Base-by-base conservation (phyloP, 257 asterid species). In the Scutellaria baicalensis region DNA sequence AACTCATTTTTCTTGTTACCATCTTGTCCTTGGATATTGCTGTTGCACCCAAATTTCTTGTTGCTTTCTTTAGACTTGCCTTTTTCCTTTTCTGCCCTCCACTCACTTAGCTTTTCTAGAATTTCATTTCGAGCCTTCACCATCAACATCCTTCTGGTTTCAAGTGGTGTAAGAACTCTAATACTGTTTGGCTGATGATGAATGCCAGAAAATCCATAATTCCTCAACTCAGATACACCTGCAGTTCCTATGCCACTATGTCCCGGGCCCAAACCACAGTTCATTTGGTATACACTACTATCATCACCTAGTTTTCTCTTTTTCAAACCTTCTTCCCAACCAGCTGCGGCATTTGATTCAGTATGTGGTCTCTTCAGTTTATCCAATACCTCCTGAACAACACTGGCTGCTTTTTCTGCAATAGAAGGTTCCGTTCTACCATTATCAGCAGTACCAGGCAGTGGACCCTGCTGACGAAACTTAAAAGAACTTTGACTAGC, bases 101-200 rank as follows among this genome's bases (percentile, higher is more conserved):
- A 76, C 66, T 78, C 78, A 52, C n/a, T 74, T 63, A 88, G 76
- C 78, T 79, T 84, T 61, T 59, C 70, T 33, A 17, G 57, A 57
- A 89, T 78, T 80, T 80, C 91, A 69, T 66, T 78, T 59, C 48
- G 83, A 59, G 85, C 88, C 64, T 81, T 87, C n/a, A 9, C 79
- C 75, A 78, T 74, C 70, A 89, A 78, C 81, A 85, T 51, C 43
- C 70, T 79, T 27, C 79, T 74, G 45, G 18, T 66, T 76, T 85
- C 90, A 65, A 54, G 10, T 0, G 62, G 69, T 5, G 84, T 80
- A 77, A 84, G 59, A 66, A 87, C 86, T 59, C 86, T 74, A 11
- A 50, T 58, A 61, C 80, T 67, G 74, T 64, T 69, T 58, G 80
- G 79, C 75, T 74, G 85, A 55, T 17, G 68, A 54, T 71, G 54